Percentiles rank a stretch among this genome's conserved stretches.
Evolutionary conservation across 441 rosid species (phyloP).

Genomic region (Gossypium lobatum): DNA sequence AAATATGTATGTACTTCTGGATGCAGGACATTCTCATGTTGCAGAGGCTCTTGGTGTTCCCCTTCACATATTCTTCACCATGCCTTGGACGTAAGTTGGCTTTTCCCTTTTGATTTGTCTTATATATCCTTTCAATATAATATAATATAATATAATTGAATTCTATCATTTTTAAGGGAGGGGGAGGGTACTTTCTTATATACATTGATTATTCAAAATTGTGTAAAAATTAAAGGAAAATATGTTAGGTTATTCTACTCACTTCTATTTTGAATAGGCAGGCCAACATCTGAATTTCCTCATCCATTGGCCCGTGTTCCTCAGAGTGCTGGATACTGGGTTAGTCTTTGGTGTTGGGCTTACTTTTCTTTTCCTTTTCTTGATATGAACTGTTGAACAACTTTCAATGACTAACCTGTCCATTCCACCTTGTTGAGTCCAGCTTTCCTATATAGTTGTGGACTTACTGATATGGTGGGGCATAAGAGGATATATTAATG

Average conservation of each 20-base stretch:
- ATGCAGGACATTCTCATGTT: slow-evolving; percentile 65
- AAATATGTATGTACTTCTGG: not conserved
- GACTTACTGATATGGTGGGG: slow-evolving; percentile 99
- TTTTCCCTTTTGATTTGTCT: slow-evolving; percentile 5
- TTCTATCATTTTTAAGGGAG: not conserved
- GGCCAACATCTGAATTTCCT: slow-evolving; percentile 98
- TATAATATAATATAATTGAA: not conserved
- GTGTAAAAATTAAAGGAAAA: not conserved
- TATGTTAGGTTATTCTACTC: slow-evolving; percentile 34
- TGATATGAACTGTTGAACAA: not conserved
- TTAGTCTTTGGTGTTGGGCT: slow-evolving; percentile 31
- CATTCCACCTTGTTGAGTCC: slow-evolving; percentile 25
- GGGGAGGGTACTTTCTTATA: not conserved
- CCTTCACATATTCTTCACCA: slow-evolving; percentile 94
- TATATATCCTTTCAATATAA: not conserved
- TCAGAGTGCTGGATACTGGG: slow-evolving; percentile 98
- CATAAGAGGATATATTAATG: slow-evolving; percentile 85
- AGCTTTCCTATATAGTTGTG: slow-evolving; percentile 89
- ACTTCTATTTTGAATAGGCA: slow-evolving; percentile 70
- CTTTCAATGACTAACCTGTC: slow-evolving; percentile 3
- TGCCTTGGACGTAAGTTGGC: slow-evolving; percentile 98
- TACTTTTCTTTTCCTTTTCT: not conserved
- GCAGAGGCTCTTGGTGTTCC: slow-evolving; percentile 99
- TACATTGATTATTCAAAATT: not conserved
- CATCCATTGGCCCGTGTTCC: slow-evolving; percentile 97